Evolutionary conservation across 2,329 filamentous ascomycete species (phyloP).

Genomic region (Zarea fungicola): DNA sequence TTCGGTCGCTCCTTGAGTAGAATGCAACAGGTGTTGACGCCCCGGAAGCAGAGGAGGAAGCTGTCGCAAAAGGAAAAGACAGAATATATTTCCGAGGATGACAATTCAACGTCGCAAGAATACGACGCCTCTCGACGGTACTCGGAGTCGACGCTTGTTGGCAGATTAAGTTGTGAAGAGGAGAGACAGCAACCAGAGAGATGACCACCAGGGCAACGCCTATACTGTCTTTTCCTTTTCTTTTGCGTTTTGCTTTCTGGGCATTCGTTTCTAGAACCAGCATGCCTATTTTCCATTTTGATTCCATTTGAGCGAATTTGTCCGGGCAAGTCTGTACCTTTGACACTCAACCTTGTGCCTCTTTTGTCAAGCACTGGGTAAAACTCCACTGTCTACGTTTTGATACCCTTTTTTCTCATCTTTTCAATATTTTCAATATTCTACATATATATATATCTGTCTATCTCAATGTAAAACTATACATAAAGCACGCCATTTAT

Average conservation of each 20-base stretch:
- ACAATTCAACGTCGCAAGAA: background rate
- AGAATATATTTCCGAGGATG: too few species aligned
- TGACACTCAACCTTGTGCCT: too few species aligned
- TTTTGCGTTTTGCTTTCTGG: background rate
- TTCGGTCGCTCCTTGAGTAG: too few species aligned
- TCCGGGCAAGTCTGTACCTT: too few species aligned
- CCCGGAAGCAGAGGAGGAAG: background rate
- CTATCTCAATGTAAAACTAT: background rate
- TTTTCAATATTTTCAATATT: background rate
- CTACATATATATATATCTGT: background rate
- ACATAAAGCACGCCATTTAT: too few species aligned
- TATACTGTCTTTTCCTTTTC: too few species aligned
- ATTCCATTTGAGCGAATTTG: too few species aligned
- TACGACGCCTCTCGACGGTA: background rate
- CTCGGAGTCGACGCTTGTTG: slow-evolving; percentile 3
- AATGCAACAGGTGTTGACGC: background rate
- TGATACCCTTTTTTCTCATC: background rate
- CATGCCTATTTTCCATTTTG: too few species aligned
- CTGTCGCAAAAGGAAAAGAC: background rate
- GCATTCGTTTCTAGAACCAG: background rate
- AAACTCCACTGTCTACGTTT: too few species aligned
- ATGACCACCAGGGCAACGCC: too few species aligned
- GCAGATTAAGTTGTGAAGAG: background rate
- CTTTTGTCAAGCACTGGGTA: too few species aligned
- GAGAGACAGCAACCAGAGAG: background rate